Evolutionary conservation across 2,329 filamentous ascomycete species (phyloP), one percentile per base, ranked within the genome.

Genomic region (Apiospora malaysiana): DNA sequence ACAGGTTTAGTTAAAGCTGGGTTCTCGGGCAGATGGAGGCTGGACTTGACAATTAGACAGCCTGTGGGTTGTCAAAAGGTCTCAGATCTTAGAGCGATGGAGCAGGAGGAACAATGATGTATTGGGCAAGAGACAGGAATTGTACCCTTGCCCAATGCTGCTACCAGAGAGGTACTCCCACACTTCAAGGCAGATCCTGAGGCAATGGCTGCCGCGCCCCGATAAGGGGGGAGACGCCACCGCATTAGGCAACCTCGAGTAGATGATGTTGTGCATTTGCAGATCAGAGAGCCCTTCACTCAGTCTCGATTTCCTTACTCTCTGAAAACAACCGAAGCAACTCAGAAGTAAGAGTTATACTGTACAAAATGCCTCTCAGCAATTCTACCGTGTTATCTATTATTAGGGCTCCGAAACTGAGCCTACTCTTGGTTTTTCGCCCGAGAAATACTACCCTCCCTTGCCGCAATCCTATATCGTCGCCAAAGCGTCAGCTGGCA

Each of bases 171-270:
- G n/a, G n/a, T n/a, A n/a, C n/a, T n/a, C n/a, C n/a, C n/a, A n/a
- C n/a, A n/a, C n/a, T n/a, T n/a, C n/a, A n/a, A n/a, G n/a, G n/a
- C n/a, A n/a, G n/a, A n/a, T n/a, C n/a, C n/a, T n/a, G n/a, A n/a
- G n/a, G n/a, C n/a, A n/a, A n/a, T n/a, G n/a, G n/a, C n/a, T n/a
- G n/a, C 49, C 27, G 14, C 25, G 23, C 12, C 49, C 49, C 49
- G 49, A 27, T 56, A 56, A 56, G n/a, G n/a, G 49, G 49, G 23
- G 49, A 27, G 27, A 56, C 49, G 25, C 49, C 49, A 56, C 49
- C n/a, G n/a, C n/a, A n/a, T n/a, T n/a, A n/a, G n/a, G n/a, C n/a
- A n/a, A n/a, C n/a, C n/a, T n/a, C n/a, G n/a, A n/a, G n/a, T n/a
- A n/a, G n/a, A n/a, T n/a, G n/a, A n/a, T n/a, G n/a, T n/a, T n/a